phyloP scores from a whole-genome alignment of 148 eudicot species.

The Vaccinium macrocarpon region DNA sequence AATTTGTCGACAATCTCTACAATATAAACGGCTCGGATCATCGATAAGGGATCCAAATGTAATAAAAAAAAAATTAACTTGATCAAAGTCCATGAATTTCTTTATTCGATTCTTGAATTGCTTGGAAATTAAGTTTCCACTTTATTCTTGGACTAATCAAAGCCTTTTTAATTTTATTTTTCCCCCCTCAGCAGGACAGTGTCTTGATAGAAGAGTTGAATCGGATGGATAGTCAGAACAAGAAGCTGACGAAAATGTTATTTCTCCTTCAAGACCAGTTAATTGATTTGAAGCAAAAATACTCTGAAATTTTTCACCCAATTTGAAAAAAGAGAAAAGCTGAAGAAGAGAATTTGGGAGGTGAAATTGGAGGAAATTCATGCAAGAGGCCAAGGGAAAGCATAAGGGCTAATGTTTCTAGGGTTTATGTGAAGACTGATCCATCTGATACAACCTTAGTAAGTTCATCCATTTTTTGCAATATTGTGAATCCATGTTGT shows the following conservation, averaged over 20 bases:
- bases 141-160: background rate
- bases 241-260: slow-evolving; percentile 36
- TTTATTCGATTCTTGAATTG: background rate
- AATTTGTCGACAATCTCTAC: too few species aligned
- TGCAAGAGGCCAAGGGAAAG: slow-evolving; percentile 21
- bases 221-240: slow-evolving; percentile 29
- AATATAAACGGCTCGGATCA: too few species aligned
- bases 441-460: slow-evolving; percentile 38
- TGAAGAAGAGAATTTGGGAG: background rate
- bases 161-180: background rate
- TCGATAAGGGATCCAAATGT: too few species aligned
- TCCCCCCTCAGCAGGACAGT: slow-evolving; percentile 3
- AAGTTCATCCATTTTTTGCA: slow-evolving; percentile 8
- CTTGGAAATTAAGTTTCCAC: background rate
- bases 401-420: slow-evolving; percentile 25
- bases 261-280: slow-evolving; percentile 15
- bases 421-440: slow-evolving; percentile 23
- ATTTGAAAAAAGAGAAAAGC: slow-evolving; percentile 26
- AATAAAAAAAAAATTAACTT: background rate
- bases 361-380: slow-evolving; percentile 10
- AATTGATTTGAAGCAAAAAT: background rate
- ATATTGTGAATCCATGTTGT: too few species aligned
- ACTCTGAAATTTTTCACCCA: background rate
- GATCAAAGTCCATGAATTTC: background rate
- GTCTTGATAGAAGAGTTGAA: slow-evolving; percentile 24